Conservation (phyloP, 345 rosid genomes). For the Excoecaria cochinchinensis region DNA sequence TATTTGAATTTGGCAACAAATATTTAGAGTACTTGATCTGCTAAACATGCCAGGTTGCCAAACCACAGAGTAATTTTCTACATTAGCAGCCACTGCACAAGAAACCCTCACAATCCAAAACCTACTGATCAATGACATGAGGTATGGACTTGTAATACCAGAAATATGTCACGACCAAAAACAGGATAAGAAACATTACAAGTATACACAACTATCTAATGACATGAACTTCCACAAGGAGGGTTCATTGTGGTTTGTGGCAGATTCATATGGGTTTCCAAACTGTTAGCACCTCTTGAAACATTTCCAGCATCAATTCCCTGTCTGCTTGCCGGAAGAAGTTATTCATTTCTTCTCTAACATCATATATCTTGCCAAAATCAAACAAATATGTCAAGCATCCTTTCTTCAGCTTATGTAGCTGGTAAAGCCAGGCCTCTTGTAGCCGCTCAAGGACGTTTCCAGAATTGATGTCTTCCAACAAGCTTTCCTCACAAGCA, state of each 20-base stretch:
- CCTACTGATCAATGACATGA: not conserved
- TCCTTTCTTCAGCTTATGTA: constrained; percentile 78
- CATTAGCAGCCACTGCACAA: not conserved
- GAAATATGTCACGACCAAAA: not conserved
- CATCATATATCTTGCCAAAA: constrained; percentile 84
- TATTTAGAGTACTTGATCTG: not conserved
- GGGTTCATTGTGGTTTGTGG: not conserved
- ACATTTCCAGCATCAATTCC: constrained; percentile 84
- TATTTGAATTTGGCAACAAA: not conserved
- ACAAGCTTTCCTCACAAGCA: constrained; percentile 80
- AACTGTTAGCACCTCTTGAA: constrained; percentile 75
- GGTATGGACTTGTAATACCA: not conserved
- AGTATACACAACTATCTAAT: not conserved
- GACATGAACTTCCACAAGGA: not conserved
- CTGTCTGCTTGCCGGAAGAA: constrained; percentile 82
- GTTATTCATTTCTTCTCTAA: constrained; percentile 66
- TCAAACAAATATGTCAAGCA: constrained; percentile 82
- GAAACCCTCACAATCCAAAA: not conserved
- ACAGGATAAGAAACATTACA: not conserved
- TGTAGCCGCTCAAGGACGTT: constrained; percentile 89
- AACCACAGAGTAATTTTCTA: not conserved
- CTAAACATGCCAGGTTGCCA: too few species aligned
- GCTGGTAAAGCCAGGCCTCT: constrained; percentile 89
- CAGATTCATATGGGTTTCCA: constrained; percentile 60
- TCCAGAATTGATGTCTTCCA: constrained; percentile 77